A percentile compares a stretch with the other conserved stretches of the same genome.
Conservation (phyloP, 2,329 filamentous ascomycete species). For the Sporothrix humicola region DNA sequence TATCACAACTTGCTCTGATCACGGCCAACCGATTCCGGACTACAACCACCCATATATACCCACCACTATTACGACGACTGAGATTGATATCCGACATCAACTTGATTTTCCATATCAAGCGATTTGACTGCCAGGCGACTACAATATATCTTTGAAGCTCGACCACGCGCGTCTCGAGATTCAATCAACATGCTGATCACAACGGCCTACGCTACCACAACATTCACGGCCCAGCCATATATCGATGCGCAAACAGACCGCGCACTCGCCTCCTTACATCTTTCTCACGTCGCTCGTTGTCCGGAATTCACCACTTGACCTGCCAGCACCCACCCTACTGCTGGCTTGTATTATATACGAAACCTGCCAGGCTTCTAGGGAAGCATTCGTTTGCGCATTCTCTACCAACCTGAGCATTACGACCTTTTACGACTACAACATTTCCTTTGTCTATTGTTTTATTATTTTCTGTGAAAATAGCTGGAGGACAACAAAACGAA, state of each 20-base stretch:
- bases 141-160: too few relatives aligned
- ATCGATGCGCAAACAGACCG: neutral
- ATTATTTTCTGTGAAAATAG: neutral
- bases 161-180: too few relatives aligned
- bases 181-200: too few relatives aligned
- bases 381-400: neutral
- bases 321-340: neutral
- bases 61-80: neutral
- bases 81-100: neutral
- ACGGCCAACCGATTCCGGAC: constrained; percentile 3
- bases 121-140: too few relatives aligned
- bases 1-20: neutral
- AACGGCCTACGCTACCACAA: too few relatives aligned
- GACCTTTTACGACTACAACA: constrained; percentile 9
- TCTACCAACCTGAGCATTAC: neutral
- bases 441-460: neutral
- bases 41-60: neutral
- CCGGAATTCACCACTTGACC: too few relatives aligned
- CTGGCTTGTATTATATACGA: constrained; percentile 11
- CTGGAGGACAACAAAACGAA: neutral
- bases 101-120: neutral
- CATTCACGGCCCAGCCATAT: neutral
- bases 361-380: neutral
- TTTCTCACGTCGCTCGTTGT: neutral
- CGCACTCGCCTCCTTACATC: neutral